These are phyloP conservation scores for Beta macrorhiza DNA, from an alignment of 179 eudicot species.

Conservation along the genomic window DNA sequence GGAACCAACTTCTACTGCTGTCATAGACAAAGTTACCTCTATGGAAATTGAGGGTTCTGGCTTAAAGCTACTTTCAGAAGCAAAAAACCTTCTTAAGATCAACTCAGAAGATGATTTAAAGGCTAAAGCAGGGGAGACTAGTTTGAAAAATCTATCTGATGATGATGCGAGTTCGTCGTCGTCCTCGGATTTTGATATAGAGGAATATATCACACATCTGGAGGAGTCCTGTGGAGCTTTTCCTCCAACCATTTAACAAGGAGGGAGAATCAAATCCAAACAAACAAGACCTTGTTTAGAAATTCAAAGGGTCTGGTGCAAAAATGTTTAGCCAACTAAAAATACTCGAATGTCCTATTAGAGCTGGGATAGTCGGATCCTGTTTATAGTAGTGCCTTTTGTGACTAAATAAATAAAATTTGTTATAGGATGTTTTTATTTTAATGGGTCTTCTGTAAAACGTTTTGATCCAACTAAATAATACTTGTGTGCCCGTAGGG, in stretches of 20 bases:
- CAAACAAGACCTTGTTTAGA: not conserved
- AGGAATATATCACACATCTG: conserved; percentile 27
- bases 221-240: conserved; percentile 15
- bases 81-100: not conserved
- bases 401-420: not conserved
- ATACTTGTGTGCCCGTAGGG: too few species aligned
- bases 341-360: not conserved
- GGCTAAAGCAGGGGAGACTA: conserved; percentile 16
- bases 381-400: not conserved
- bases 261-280: conserved; percentile 7
- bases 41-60: not conserved
- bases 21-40: conserved; percentile 9
- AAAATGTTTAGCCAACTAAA: not conserved
- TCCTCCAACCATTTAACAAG: not conserved
- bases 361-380: not conserved
- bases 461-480: too few species aligned
- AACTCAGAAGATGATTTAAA: conserved; percentile 18
- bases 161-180: conserved; percentile 29
- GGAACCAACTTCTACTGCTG: conserved; percentile 4
- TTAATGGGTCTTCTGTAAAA: too few species aligned
- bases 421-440: not conserved
- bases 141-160: conserved; percentile 14
- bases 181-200: conserved; percentile 31
- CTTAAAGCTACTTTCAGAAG: not conserved
- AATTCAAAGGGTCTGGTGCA: not conserved